Evolutionary conservation across 441 rosid genomes (phyloP), one percentile per base, ranked within the genome.

Genomic region (Adansonia madagascariensis): DNA sequence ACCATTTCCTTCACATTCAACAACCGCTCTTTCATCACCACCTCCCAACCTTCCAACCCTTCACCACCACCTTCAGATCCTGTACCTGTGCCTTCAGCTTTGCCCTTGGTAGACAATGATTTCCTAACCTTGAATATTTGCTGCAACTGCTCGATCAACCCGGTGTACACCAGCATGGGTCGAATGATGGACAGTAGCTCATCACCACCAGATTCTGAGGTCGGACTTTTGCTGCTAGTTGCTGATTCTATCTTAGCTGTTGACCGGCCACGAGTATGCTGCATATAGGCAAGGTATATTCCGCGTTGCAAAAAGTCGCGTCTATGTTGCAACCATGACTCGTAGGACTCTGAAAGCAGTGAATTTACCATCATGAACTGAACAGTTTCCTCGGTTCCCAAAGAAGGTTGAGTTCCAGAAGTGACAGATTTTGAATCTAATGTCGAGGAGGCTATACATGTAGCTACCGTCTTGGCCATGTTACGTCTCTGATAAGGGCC

Each of bases 321-420:
- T 22, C 99, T 97, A 80, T 97, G 98, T 62, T 94, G 95, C 79
- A 92, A 82, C 99, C 99, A 97, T 22, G 97, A 91, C 75, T 95
- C 97, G 14, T 95, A 94, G 10, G 99, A 88, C 81, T 97, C 98
- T 0, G 98, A 91, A 0, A 97, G 94, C 76, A 97, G 94, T 14
- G 99, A 97, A 84, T 94, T 91, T 65, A 97, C 98, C 99, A 97
- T 95, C 99, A 95, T 97, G 82, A 95, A 95, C 80, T 97, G 99
- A 70, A 94, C 97, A 0, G 98, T 95, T 85, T 94, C 98, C 76
- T 97, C 97, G 0, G 93, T 91, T 82, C 97, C 97, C 0, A 82
- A 68, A 3, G 93, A 82, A 74, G 93, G 83, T 80, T 89, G 92
- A 43, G 89, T 63, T 81, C 84, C 94, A 52, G 87, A 86, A 75